These are phyloP conservation scores for Talaromyces rugulosus DNA, from an alignment of 2,329 filamentous ascomycete genomes.

Conservation along the genomic window DNA sequence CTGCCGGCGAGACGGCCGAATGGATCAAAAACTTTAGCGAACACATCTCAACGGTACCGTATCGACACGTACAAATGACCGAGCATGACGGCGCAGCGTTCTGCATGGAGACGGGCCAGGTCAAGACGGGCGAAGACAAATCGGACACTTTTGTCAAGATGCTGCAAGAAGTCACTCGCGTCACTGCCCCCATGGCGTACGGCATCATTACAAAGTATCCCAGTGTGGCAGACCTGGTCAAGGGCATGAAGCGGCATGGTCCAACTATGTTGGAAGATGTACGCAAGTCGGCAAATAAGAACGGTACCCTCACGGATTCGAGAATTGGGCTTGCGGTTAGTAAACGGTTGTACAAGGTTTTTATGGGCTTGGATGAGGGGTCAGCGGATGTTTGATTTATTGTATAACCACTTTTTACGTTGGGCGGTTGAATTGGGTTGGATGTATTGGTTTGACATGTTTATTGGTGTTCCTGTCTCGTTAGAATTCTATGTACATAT, in stretches of 20 bases:
- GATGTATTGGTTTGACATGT: not conserved
- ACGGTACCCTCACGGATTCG: constrained; percentile 41
- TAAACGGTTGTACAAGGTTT: constrained; percentile 46
- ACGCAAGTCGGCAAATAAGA: constrained; percentile 47
- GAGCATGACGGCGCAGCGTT: constrained; percentile 53
- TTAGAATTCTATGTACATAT: not conserved
- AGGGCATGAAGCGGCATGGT: constrained; percentile 56
- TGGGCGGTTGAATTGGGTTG: not conserved
- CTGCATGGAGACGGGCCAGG: constrained; percentile 76
- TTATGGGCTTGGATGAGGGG: constrained; percentile 42
- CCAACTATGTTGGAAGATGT: constrained; percentile 61
- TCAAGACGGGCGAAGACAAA: constrained; percentile 62
- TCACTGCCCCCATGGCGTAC: constrained; percentile 69
- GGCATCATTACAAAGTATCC: constrained; percentile 62
- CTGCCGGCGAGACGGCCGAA: constrained; percentile 61
- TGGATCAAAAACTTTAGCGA: constrained; percentile 73
- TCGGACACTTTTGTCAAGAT: constrained; percentile 68
- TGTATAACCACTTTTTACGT: not conserved
- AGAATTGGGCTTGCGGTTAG: constrained; percentile 47
- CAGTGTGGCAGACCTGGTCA: constrained; percentile 55
- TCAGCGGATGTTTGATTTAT: constrained; percentile 38
- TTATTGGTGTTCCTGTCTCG: not conserved
- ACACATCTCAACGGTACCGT: constrained; percentile 72
- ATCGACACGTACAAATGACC: constrained; percentile 51
- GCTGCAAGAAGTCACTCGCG: constrained; percentile 68